Base-by-base conservation (phyloP, 2,329 filamentous ascomycete genomes). In the Escovopsis weberi region DNA sequence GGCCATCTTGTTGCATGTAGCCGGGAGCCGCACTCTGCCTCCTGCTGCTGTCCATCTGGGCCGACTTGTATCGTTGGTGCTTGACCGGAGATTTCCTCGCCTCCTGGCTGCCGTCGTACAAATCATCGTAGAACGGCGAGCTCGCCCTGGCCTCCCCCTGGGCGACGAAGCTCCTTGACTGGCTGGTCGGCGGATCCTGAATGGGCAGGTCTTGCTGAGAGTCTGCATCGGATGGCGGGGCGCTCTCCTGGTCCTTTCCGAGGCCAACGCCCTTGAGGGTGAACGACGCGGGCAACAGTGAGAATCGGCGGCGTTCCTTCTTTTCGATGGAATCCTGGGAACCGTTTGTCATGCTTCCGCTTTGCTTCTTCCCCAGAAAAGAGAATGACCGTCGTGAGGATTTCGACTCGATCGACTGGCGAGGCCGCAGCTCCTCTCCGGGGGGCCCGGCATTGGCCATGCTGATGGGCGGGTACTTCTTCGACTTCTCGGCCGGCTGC, bases 401-500 rank as follows among this genome's bases (percentile, higher is more conserved):
- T 48, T 68, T 68, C 3, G 81, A 87, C 50, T 88, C 84, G 54
- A 84, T 75, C 1, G 83, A 88, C 35, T 69, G 67, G 39, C 82
- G 69, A 1, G 55, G 51, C 5, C 52, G 53, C 11, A 69, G 61
- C 41, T 73, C 68, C 34, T 78, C 75, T 41, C 32, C 42, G 12
- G 38, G 37, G 4, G 19, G 36, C 26, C 72, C 71, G 2, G 77
- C 69, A 48, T 82, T 81, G 47, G 82, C 76, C 86, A 95, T 93
- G 65, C 87, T 94, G 39, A 89, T 83, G 4, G 89, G 89, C 43
- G 89, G 89, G 55, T 95, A 93, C 49, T 75, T 80, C 58, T 77
- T 80, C 28, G 28, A 66, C 48, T 80, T 79, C 58, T 85, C 62
- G 78, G 48, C 69, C 64, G 44, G 61, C 55, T 51, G 56, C 44